Evolutionary conservation across 2,329 filamentous ascomycete genomes (phyloP), one percentile per base, ranked within the genome.

Genomic region (Volutella citrinella): DNA sequence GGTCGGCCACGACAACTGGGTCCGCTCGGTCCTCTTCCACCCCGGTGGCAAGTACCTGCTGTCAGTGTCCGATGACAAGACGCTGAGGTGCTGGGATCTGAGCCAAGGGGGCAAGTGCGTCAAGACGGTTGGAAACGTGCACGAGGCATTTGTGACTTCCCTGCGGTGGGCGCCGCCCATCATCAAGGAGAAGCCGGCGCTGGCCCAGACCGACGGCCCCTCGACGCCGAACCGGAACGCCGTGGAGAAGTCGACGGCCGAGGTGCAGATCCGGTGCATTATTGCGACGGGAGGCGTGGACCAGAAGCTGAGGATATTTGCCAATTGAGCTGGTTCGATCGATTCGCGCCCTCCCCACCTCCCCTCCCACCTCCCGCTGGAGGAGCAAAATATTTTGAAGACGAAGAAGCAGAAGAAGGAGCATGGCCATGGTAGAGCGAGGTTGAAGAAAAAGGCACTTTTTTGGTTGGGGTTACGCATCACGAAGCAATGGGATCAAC

Each of bases 1-100:
- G 3, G 67, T 80, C 2, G 91, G 91, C 3, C 91, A 96, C 57
- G 90, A 96, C 59, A 96, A 96, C 58, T 97, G 91, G 91, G 80
- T 97, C 8, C 80, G 88, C 19, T 84, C 77, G 1, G 64, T 96
- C 6, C 80, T 88, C 9, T 97, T 95, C 60, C 91, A 96, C 53
- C 91, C 91, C 0, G 86, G 87, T 8, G 91, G 91, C 26, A 94
- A 91, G 62, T 96, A 93, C 54, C 73, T 97, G 2, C 66, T 97
- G 6, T 90, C 84, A 7, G 87, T 85, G 14, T 78, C 84, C 12
- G 91, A 97, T 58, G 91, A 97, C 66, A 95, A 93, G 67, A 90
- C 87, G 5, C 72, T 97, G 40, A 76, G 90, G 35, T 96, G 90
- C 68, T 97, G 91, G 91, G 91, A 97, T 65, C 68, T 97, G 17